phyloP scores from a whole-genome alignment of 331 rosid species.

The Prunus yedoensis region DNA sequence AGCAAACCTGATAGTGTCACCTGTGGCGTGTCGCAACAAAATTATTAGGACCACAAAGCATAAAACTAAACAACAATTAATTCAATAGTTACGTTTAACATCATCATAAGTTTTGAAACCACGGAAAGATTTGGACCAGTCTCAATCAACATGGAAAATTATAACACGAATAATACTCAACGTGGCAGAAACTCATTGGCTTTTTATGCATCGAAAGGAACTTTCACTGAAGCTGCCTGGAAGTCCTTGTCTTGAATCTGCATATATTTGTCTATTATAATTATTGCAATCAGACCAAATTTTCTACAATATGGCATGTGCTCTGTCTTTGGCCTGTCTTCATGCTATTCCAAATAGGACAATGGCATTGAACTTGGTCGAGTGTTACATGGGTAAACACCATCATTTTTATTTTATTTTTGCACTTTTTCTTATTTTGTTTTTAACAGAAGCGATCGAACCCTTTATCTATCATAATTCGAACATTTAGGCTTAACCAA shows the following conservation, averaged over 20 bases:
- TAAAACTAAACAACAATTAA: no score
- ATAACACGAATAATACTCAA: background rate
- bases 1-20: constrained; percentile 55
- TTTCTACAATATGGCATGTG: background rate
- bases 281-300: no score
- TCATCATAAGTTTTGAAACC: no score
- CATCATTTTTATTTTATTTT: no score
- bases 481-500: no score
- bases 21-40: constrained; percentile 4
- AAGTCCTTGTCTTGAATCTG: background rate
- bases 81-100: no score
- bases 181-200: background rate
- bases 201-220: background rate
- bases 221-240: constrained; percentile 3
- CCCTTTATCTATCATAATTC: no score
- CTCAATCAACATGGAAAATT: background rate
- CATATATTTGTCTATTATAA: no score
- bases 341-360: background rate
- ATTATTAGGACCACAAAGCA: background rate
- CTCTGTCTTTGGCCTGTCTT: background rate
- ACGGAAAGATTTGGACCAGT: no score
- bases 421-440: no score
- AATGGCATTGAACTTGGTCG: background rate
- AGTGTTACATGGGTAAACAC: background rate
- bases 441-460: no score